These are phyloP conservation scores for Calonectria hongkongensis DNA, from an alignment of 2,329 filamentous ascomycete genomes.

Conservation along the genomic window DNA sequence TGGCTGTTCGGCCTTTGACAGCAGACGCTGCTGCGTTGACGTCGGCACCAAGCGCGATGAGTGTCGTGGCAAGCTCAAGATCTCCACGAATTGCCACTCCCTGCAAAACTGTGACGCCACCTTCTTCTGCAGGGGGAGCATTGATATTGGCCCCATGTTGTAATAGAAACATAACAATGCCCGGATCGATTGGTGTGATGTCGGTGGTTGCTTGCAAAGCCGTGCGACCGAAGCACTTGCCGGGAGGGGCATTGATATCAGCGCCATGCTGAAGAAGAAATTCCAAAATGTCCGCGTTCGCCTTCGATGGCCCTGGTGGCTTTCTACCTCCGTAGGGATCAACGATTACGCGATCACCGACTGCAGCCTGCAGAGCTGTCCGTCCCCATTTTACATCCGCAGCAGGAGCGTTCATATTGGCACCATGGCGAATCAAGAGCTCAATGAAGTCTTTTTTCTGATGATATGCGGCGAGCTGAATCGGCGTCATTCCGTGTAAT, in stretches of 20 bases:
- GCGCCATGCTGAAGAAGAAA: constrained; percentile 12
- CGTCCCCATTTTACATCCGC: not conserved
- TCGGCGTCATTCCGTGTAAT: constrained; percentile 4
- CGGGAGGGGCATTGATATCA: constrained; percentile 24
- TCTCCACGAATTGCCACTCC: constrained; percentile 34
- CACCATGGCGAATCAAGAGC: constrained; percentile 12
- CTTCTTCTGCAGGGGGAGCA: not conserved
- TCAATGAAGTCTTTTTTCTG: constrained; percentile 3
- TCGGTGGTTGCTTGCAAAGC: constrained; percentile 26
- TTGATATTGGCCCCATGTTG: constrained; percentile 26
- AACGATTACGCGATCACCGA: not conserved
- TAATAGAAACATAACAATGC: constrained; percentile 17
- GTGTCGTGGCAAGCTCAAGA: constrained; percentile 20
- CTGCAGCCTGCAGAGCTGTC: constrained; percentile 26
- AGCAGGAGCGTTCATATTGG: constrained; percentile 29
- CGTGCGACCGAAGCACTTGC: constrained; percentile 13
- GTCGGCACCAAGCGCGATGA: not conserved
- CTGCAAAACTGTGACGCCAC: constrained; percentile 34
- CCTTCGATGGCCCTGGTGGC: not conserved
- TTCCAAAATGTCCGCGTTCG: not conserved
- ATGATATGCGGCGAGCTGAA: constrained; percentile 13
- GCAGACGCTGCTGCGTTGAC: constrained; percentile 17
- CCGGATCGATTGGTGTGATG: not conserved
- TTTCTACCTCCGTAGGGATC: not conserved
- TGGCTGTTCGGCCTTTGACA: constrained; percentile 25